Percentiles rank a stretch among this genome's conserved stretches.
These are phyloP conservation scores for Xylaria sp. DNA, from an alignment of 2,329 filamentous ascomycete genomes.

Conservation along the genomic window DNA sequence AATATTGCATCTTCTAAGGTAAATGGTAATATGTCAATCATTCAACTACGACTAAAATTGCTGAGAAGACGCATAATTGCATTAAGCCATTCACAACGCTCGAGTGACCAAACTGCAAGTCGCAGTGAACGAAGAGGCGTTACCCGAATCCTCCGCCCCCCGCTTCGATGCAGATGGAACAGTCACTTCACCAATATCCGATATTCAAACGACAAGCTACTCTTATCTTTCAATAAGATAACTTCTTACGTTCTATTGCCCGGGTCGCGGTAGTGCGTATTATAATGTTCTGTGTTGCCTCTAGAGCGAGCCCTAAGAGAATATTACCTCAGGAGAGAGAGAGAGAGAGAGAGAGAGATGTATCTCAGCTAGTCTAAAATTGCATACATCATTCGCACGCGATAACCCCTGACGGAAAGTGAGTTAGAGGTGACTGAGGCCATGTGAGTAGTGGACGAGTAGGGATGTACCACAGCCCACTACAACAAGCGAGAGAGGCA, in stretches of 20 bases:
- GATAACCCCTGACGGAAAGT: slow-evolving; percentile 16
- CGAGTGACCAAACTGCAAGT: slow-evolving; percentile 42
- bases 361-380: background rate
- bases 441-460: slow-evolving; percentile 12
- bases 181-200: slow-evolving; percentile 31
- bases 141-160: slow-evolving; percentile 40
- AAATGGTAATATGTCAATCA: slow-evolving; percentile 24
- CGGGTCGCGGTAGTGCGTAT: background rate
- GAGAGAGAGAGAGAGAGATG: background rate
- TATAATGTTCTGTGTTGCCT: background rate
- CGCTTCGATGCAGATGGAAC: slow-evolving; percentile 38
- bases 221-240: slow-evolving; percentile 7
- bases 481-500: slow-evolving; percentile 18
- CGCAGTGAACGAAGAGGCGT: slow-evolving; percentile 39
- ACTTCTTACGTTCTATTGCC: background rate
- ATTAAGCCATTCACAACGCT: slow-evolving; percentile 30
- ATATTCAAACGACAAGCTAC: slow-evolving; percentile 24
- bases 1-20: slow-evolving; percentile 22
- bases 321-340: background rate
- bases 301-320: background rate
- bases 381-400: background rate
- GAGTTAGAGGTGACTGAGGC: slow-evolving; percentile 21
- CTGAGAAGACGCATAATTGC: slow-evolving; percentile 23
- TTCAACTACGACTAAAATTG: slow-evolving; percentile 5
- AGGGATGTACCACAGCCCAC: background rate